These are phyloP conservation scores for Poa annua DNA, from an alignment of 176 grass and related monocot species.

Conservation along the genomic window DNA sequence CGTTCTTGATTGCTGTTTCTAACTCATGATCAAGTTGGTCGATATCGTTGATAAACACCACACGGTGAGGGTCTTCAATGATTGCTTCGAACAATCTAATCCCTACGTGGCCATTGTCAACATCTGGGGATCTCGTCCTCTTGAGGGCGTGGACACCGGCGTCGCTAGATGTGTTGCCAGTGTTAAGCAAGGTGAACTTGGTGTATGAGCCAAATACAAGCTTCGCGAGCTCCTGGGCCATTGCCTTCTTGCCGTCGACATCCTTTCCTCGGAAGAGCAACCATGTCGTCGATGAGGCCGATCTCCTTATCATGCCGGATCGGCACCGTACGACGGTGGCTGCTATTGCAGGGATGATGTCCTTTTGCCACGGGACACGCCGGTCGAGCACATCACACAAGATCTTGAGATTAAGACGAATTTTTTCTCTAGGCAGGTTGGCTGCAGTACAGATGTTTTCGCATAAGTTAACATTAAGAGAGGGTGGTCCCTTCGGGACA, in stretches of 20 bases:
- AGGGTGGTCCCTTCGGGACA: no score
- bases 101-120: background rate
- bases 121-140: slow-evolving; percentile 16
- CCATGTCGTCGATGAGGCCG: slow-evolving; percentile 44
- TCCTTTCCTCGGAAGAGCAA: slow-evolving; percentile 73
- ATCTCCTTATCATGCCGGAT: slow-evolving; percentile 55
- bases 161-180: slow-evolving; percentile 27
- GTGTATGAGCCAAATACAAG: slow-evolving; percentile 67
- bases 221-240: slow-evolving; percentile 67
- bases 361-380: slow-evolving; percentile 52
- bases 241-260: slow-evolving; percentile 45
- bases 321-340: slow-evolving; percentile 63
- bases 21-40: slow-evolving; percentile 33
- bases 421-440: slow-evolving; percentile 22
- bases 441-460: slow-evolving; percentile 23
- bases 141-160: slow-evolving; percentile 17
- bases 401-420: slow-evolving; percentile 73
- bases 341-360: slow-evolving; percentile 52
- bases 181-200: slow-evolving; percentile 27
- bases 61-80: slow-evolving; percentile 53
- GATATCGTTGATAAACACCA: slow-evolving; percentile 58
- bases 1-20: slow-evolving; percentile 36
- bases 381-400: slow-evolving; percentile 56
- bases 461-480: background rate
- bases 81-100: slow-evolving; percentile 51